These are phyloP conservation scores for Berkeleyomyces basicola DNA, from an alignment of 2,329 filamentous ascomycete species.

Conservation along the genomic window DNA sequence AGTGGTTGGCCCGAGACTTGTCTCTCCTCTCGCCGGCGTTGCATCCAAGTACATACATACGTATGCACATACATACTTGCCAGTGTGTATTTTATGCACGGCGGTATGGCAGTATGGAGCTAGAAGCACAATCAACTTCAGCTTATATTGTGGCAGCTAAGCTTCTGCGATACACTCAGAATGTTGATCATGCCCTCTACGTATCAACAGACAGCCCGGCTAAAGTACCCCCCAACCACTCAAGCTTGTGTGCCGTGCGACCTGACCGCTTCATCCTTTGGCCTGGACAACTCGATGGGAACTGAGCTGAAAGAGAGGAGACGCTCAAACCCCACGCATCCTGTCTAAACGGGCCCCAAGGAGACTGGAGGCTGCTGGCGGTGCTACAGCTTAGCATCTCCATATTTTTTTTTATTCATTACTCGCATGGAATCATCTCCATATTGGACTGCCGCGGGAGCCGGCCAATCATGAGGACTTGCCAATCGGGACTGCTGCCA, in stretches of 20 bases:
- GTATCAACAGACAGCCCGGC: background rate
- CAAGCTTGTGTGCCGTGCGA: background rate
- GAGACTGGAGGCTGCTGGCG: background rate
- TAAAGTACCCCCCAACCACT: background rate
- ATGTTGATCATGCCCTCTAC: background rate
- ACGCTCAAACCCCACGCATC: background rate
- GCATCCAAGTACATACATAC: background rate
- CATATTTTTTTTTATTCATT: too few species aligned
- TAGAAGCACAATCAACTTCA: background rate
- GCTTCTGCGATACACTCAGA: background rate
- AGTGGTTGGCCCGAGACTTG: conserved; percentile 1
- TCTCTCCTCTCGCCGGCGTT: background rate
- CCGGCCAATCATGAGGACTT: too few species aligned
- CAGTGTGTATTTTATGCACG: too few species aligned
- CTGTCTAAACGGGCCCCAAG: background rate
- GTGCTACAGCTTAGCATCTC: background rate
- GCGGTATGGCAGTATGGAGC: too few species aligned
- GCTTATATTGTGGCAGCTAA: background rate
- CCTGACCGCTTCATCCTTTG: background rate
- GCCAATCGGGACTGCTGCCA: too few species aligned
- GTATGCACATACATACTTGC: background rate
- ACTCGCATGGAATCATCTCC: too few species aligned
- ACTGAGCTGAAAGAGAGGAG: background rate
- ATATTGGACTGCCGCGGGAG: too few species aligned
- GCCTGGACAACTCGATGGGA: background rate